Conservation (phyloP, 2,329 filamentous ascomycete genomes). For the Pseudopithomyces chartarum region DNA sequence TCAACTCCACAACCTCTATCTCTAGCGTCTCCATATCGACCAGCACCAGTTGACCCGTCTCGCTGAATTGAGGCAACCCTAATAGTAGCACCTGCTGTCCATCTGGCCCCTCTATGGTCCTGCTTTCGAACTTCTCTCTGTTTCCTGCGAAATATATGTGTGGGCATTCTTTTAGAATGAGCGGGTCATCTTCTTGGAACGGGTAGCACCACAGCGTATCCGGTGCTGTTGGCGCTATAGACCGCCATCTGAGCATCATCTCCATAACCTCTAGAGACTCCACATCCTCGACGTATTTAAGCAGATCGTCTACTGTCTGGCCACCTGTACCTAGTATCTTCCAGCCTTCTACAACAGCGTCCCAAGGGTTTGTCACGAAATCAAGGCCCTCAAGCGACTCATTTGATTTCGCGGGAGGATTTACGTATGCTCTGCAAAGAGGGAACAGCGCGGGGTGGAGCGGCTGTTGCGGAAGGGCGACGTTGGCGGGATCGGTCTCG, state of each 20-base stretch:
- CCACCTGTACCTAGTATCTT: conserved; percentile 84
- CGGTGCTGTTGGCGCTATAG: conserved; percentile 88
- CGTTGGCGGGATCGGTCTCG: conserved; percentile 82
- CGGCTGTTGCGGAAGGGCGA: conserved; percentile 87
- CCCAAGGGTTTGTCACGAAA: conserved; percentile 89
- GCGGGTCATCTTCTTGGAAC: conserved; percentile 91
- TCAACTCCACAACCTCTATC: conserved; percentile 64
- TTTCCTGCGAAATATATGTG: conserved; percentile 91
- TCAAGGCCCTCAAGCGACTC: conserved; percentile 75
- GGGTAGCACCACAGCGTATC: conserved; percentile 97
- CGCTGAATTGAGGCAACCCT: conserved; percentile 80
- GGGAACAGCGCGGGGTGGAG: conserved; percentile 94
- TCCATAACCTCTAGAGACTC: conserved; percentile 90
- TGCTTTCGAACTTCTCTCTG: conserved; percentile 78
- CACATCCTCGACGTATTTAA: conserved; percentile 83
- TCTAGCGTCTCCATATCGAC: conserved; percentile 86
- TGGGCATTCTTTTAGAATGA: conserved; percentile 82
- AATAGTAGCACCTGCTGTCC: conserved; percentile 77
- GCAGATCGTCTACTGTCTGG: conserved; percentile 91
- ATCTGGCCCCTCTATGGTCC: conserved; percentile 65
- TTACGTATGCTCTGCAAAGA: conserved; percentile 69
- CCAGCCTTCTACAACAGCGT: conserved; percentile 89
- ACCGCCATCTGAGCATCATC: conserved; percentile 89
- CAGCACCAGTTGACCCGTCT: conserved; percentile 79
- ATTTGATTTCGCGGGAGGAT: conserved; percentile 49